These are phyloP conservation scores for Ceratorhiza oryzae-sativae DNA, from an alignment of 1,284 basidiomycete genomes.

Conservation along the genomic window DNA sequence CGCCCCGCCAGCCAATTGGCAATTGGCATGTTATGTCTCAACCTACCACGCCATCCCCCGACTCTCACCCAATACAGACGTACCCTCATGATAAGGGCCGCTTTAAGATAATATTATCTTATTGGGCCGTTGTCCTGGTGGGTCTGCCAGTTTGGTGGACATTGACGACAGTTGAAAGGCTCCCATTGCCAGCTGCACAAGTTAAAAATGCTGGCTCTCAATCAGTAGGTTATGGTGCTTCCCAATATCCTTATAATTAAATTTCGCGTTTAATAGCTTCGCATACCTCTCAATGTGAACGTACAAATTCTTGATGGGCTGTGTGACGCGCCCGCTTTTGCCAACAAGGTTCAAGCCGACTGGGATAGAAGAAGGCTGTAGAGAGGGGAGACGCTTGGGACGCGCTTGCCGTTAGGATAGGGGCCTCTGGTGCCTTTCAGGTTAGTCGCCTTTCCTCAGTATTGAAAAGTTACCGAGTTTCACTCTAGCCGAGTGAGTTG, in stretches of 20 bases:
- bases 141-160: conserved; percentile 88
- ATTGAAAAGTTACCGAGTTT: neutral
- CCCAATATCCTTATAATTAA: neutral
- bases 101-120: conserved; percentile 66
- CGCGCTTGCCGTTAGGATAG: conserved; percentile 17
- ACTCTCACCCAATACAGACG: neutral
- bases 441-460: neutral
- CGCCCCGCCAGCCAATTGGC: conserved; percentile 24
- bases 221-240: conserved; percentile 51
- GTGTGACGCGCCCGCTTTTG: conserved; percentile 42
- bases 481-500: neutral
- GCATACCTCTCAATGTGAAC: conserved; percentile 59
- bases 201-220: conserved; percentile 59
- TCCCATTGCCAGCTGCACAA: conserved; percentile 70
- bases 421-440: conserved; percentile 6
- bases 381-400: conserved; percentile 20
- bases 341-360: conserved; percentile 12
- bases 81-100: conserved; percentile 36
- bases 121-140: conserved; percentile 76
- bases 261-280: conserved; percentile 56
- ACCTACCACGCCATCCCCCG: conserved; percentile 20
- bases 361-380: conserved; percentile 12
- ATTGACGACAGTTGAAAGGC: conserved; percentile 83
- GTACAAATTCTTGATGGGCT: conserved; percentile 43
- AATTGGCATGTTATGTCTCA: conserved; percentile 33